Conservation (phyloP, 2,329 filamentous ascomycete genomes). For the Pseudogymnoascus sp. region DNA sequence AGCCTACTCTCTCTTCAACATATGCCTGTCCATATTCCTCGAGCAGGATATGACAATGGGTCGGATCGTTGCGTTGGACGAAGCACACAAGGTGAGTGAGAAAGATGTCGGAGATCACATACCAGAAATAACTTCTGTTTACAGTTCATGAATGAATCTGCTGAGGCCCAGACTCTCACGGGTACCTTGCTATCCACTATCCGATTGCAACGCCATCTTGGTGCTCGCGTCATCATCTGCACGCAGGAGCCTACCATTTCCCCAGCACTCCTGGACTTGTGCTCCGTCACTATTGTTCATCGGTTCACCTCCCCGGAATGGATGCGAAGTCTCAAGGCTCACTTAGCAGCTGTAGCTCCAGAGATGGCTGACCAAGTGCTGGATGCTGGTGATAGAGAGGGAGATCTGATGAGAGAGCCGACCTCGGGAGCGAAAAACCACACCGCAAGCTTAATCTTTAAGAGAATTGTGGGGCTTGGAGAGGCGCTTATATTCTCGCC, state of each 20-base stretch:
- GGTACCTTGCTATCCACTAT: slow-evolving; percentile 56
- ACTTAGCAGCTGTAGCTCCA: slow-evolving; percentile 39
- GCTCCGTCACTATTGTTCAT: slow-evolving; percentile 62
- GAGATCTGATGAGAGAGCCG: slow-evolving; percentile 6
- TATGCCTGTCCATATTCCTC: slow-evolving; percentile 59
- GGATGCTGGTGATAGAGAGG: slow-evolving; percentile 23
- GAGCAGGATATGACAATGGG: slow-evolving; percentile 43
- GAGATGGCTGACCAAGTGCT: slow-evolving; percentile 25
- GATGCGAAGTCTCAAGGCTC: slow-evolving; percentile 28
- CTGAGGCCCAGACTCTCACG: slow-evolving; percentile 50
- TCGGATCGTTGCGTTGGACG: slow-evolving; percentile 61
- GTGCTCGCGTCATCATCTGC: slow-evolving; percentile 58
- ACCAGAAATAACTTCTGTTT: not conserved
- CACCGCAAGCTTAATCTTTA: slow-evolving; percentile 30
- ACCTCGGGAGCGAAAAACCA: slow-evolving; percentile 17
- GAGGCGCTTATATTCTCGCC: slow-evolving; percentile 42
- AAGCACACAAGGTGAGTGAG: slow-evolving; percentile 59
- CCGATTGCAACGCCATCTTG: slow-evolving; percentile 62
- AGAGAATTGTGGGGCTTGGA: slow-evolving; percentile 37
- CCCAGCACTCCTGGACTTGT: slow-evolving; percentile 61
- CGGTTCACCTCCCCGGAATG: slow-evolving; percentile 61
- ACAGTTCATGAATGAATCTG: slow-evolving; percentile 51
- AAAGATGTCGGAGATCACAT: not conserved
- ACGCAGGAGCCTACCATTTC: slow-evolving; percentile 72
- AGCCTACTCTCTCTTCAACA: slow-evolving; percentile 65